Evolutionary conservation across 1,139 yeast species (phyloP).

Genomic region (Hemisphaericaspora lyxosophila): DNA sequence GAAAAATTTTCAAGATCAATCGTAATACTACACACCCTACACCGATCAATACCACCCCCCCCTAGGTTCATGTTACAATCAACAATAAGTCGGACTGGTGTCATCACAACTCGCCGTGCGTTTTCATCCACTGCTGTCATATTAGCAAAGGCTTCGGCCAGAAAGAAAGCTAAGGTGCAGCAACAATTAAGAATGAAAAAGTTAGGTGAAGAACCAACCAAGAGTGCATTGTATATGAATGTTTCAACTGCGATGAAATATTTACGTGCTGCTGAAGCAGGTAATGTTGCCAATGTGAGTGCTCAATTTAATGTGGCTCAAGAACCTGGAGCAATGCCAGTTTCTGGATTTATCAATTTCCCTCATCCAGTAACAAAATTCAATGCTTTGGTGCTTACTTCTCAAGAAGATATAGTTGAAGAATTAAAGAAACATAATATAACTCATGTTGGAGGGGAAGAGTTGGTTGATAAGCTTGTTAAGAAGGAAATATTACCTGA

Average conservation of each 20-base stretch:
- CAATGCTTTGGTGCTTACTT: constrained; percentile 68
- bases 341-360: constrained; percentile 69
- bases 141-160: neutral
- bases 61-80: neutral
- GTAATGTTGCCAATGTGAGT: constrained; percentile 67
- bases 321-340: constrained; percentile 76
- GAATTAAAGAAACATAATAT: constrained; percentile 62
- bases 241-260: constrained; percentile 73
- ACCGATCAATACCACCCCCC: too few relatives aligned
- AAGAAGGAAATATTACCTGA: constrained; percentile 54
- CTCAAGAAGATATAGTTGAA: constrained; percentile 50
- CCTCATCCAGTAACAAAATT: constrained; percentile 74
- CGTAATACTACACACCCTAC: too few relatives aligned
- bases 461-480: constrained; percentile 62
- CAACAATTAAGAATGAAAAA: constrained; percentile 33
- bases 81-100: neutral
- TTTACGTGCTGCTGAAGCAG: constrained; percentile 87
- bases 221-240: constrained; percentile 68
- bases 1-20: neutral
- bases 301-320: constrained; percentile 71
- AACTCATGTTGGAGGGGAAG: constrained; percentile 65
- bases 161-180: constrained; percentile 25
- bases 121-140: constrained; percentile 5
- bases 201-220: constrained; percentile 47
- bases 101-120: constrained; percentile 1